Percentiles rank a stretch among this genome's conserved stretches.
Conservation (phyloP, 2,329 filamentous ascomycete genomes). For the Elsinoe ampelina region DNA sequence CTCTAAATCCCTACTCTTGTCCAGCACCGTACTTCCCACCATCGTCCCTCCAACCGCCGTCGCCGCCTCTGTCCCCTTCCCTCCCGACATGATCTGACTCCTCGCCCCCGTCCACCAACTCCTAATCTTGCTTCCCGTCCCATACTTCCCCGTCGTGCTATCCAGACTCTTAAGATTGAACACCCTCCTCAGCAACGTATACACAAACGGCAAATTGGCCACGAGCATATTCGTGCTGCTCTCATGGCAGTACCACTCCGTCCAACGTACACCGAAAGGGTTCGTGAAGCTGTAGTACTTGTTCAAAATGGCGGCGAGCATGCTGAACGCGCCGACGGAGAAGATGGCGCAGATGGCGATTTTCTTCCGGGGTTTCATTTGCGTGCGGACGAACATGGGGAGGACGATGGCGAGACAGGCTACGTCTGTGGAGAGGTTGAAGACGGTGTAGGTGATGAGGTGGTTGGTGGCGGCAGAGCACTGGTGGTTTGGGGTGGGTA, state of each 20-base stretch:
- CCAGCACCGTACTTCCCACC: background rate
- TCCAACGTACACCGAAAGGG: conserved; percentile 47
- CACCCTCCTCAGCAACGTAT: conserved; percentile 30
- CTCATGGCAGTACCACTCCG: conserved; percentile 53
- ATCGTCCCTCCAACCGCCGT: background rate
- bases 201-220: conserved; percentile 52
- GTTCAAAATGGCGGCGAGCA: conserved; percentile 50
- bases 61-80: background rate
- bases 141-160: conserved; percentile 7
- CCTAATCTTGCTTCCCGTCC: conserved; percentile 2
- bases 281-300: conserved; percentile 53
- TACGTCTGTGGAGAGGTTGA: conserved; percentile 39
- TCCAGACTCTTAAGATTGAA: conserved; percentile 16
- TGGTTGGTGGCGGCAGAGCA: conserved; percentile 33
- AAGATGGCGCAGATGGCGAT: conserved; percentile 47
- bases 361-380: conserved; percentile 41
- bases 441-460: conserved; percentile 30
- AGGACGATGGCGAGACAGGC: conserved; percentile 37
- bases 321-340: conserved; percentile 46
- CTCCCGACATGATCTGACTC: background rate
- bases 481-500: conserved; percentile 28
- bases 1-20: background rate
- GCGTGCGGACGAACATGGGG: conserved; percentile 37
- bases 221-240: conserved; percentile 51
- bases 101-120: conserved; percentile 6